Percentiles rank a stretch among this genome's conserved stretches.
These are phyloP conservation scores for Aspergillus amoenus DNA, from an alignment of 2,329 filamentous ascomycete species.

Conservation along the genomic window DNA sequence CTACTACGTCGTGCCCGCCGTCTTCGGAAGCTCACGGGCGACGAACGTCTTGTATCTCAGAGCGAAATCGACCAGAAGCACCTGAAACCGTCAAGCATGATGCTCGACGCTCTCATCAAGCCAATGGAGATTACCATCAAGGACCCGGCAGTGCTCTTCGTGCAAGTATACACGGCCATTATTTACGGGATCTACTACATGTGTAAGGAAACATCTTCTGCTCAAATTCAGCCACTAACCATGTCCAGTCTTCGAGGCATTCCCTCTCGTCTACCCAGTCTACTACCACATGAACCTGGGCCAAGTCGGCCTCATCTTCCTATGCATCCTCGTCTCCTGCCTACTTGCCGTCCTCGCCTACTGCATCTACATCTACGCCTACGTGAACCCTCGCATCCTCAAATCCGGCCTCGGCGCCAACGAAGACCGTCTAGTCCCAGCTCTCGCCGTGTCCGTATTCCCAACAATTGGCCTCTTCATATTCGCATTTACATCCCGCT, in stretches of 20 bases:
- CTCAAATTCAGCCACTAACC: not conserved
- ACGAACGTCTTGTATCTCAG: not conserved
- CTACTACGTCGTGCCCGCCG: not conserved
- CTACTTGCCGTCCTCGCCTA: slow-evolving; percentile 53
- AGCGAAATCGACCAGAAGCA: not conserved
- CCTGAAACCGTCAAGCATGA: not conserved
- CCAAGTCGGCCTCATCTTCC: not conserved
- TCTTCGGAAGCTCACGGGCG: not conserved
- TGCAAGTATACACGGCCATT: not conserved
- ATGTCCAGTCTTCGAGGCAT: not conserved
- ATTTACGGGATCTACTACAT: slow-evolving; percentile 1
- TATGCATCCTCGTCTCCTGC: not conserved
- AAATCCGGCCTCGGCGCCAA: slow-evolving; percentile 50
- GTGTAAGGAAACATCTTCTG: not conserved
- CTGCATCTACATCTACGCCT: slow-evolving; percentile 51
- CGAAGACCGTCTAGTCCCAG: slow-evolving; percentile 54
- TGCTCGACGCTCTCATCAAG: not conserved
- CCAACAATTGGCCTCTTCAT: slow-evolving; percentile 60
- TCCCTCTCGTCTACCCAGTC: slow-evolving; percentile 1
- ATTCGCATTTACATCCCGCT: slow-evolving; percentile 30
- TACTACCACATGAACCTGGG: not conserved
- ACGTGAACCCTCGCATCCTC: slow-evolving; percentile 50
- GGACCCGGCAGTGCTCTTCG: not conserved
- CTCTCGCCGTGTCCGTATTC: slow-evolving; percentile 52
- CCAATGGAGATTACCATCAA: not conserved